A percentile compares a stretch with the other conserved stretches of the same genome.
Conservation (phyloP, 2,329 filamentous ascomycete genomes). For the Aspergillus fijiensis region DNA sequence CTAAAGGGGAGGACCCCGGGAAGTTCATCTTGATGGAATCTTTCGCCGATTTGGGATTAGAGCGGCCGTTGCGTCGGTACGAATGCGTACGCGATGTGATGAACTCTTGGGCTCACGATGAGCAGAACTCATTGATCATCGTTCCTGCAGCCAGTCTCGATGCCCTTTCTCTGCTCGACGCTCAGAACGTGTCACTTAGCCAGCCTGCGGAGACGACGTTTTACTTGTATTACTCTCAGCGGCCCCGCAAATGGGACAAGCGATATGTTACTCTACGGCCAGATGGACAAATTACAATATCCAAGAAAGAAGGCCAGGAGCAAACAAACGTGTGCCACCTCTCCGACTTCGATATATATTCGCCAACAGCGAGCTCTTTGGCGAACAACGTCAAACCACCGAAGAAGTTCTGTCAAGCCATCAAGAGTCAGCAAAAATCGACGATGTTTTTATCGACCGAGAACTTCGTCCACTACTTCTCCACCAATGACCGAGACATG, state of each 20-base stretch:
- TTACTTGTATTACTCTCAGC: conserved; percentile 76
- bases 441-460: conserved; percentile 77
- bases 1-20: conserved; percentile 62
- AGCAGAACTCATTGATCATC: conserved; percentile 71
- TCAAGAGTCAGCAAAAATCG: conserved; percentile 90
- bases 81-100: conserved; percentile 83
- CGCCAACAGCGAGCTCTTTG: conserved; percentile 66
- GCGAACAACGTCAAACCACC: conserved; percentile 75
- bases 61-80: conserved; percentile 79
- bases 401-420: conserved; percentile 79
- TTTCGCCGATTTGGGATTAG: conserved; percentile 72
- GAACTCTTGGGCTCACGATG: conserved; percentile 87
- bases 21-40: conserved; percentile 74
- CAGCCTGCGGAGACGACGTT: conserved; percentile 67
- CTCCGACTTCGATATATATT: conserved; percentile 90
- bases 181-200: conserved; percentile 61
- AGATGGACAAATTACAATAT: conserved; percentile 69
- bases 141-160: conserved; percentile 58
- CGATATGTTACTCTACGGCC: conserved; percentile 70
- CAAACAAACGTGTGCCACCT: conserved; percentile 73
- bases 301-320: conserved; percentile 76
- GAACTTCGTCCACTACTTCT: conserved; percentile 92
- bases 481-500: conserved; percentile 67
- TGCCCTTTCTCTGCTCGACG: conserved; percentile 53
- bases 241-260: conserved; percentile 84